These are phyloP conservation scores for Entomortierella parvispora DNA, from an alignment of 192 early-diverging fungal genomes.

Conservation along the genomic window DNA sequence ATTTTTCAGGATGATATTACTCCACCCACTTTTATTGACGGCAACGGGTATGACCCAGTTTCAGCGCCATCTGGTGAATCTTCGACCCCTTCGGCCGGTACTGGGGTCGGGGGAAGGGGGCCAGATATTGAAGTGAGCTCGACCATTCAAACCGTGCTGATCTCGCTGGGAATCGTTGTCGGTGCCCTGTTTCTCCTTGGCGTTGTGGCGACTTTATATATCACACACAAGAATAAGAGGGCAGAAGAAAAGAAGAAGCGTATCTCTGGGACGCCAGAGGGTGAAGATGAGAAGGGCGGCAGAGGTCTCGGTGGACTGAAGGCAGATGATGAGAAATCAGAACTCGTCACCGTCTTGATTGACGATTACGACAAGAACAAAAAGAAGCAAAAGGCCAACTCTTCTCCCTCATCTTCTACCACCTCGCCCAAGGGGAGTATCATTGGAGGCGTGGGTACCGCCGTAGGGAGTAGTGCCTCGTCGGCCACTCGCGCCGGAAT, in stretches of 20 bases:
- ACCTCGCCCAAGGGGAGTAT: constrained; percentile 15
- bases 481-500: constrained; percentile 1
- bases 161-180: constrained; percentile 28
- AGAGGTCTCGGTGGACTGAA: background rate
- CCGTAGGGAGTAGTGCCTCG: background rate
- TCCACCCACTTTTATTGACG: background rate
- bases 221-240: constrained; percentile 27
- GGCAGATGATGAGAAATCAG: background rate
- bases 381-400: background rate
- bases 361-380: constrained; percentile 13
- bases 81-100: background rate
- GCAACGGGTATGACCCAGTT: constrained; percentile 3
- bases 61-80: background rate
- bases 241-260: constrained; percentile 28
- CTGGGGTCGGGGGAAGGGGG: background rate
- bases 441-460: constrained; percentile 26
- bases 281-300: background rate
- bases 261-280: background rate
- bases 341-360: constrained; percentile 1
- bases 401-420: background rate
- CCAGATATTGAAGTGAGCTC: constrained; percentile 23
- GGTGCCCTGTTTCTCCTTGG: constrained; percentile 29
- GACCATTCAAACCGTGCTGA: constrained; percentile 19
- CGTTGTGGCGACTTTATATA: constrained; percentile 22
- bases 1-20: constrained; percentile 31